Conservation (phyloP, 202 grass and related monocot species). For the Setaria viridis region DNA sequence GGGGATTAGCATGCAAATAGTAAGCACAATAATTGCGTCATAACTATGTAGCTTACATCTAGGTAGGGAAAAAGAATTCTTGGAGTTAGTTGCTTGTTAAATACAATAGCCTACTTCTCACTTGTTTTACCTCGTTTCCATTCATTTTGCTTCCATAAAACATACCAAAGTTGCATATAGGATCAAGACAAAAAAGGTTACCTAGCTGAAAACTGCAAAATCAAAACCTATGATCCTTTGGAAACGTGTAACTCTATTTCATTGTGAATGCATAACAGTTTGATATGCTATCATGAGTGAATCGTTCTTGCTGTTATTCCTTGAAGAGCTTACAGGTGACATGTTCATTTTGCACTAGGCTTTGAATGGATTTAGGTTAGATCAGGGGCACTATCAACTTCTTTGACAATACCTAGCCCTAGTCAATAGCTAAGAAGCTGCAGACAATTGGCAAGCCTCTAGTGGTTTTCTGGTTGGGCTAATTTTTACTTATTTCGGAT, state of each 20-base stretch:
- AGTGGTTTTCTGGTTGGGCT: not conserved
- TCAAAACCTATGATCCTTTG: not conserved
- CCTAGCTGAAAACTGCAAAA: not conserved
- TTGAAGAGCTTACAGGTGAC: not conserved
- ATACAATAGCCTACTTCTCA: not conserved
- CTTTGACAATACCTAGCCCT: not conserved
- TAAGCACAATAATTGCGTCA: constrained; percentile 28
- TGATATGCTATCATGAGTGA: not conserved
- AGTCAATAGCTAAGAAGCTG: not conserved
- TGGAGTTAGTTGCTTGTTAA: constrained; percentile 13
- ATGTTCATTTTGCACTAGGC: not conserved
- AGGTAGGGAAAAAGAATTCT: not conserved
- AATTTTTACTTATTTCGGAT: not conserved
- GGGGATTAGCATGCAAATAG: not conserved
- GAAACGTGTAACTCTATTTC: not conserved
- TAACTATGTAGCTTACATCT: not conserved
- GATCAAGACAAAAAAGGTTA: not conserved
- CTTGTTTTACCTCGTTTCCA: not conserved
- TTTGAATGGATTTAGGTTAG: not conserved
- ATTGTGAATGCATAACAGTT: not conserved
- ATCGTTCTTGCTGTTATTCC: constrained; percentile 23
- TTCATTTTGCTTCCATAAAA: constrained; percentile 12
- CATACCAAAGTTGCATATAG: constrained; percentile 13
- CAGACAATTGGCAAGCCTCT: not conserved
- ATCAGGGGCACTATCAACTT: not conserved